Evolutionary conservation across 2,329 filamentous ascomycete genomes (phyloP).

Genomic region (Phaeosphaeria sp.): DNA sequence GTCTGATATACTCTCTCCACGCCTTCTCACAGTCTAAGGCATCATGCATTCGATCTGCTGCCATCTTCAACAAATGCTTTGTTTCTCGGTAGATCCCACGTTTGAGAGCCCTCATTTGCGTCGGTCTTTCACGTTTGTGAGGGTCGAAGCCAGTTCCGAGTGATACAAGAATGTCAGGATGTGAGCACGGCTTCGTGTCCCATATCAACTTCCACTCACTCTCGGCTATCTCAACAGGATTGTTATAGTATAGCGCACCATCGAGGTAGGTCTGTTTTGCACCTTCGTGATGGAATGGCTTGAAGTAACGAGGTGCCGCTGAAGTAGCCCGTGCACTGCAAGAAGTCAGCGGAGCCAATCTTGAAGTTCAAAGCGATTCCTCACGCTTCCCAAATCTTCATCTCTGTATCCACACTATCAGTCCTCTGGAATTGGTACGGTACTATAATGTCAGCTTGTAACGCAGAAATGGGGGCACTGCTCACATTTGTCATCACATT

Average conservation of each 20-base stretch:
- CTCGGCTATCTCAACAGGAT: conserved; percentile 55
- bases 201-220: conserved; percentile 48
- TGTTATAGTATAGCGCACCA: conserved; percentile 54
- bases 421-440: conserved; percentile 28
- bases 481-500: conserved; percentile 2
- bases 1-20: neutral
- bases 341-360: neutral
- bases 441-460: conserved; percentile 44
- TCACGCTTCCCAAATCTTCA: conserved; percentile 56
- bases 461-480: neutral
- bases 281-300: conserved; percentile 51
- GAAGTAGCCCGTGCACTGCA: conserved; percentile 52
- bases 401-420: conserved; percentile 47
- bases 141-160: conserved; percentile 7
- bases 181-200: conserved; percentile 21
- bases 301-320: conserved; percentile 55
- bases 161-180: conserved; percentile 23
- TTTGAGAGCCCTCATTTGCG: neutral
- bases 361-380: neutral
- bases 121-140: neutral
- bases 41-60: neutral
- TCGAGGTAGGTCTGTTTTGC: conserved; percentile 54
- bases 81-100: neutral
- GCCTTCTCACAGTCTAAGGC: neutral
- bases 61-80: neutral